Conservation (phyloP, 148 eudicot genomes). For the Persicaria maculosa region DNA sequence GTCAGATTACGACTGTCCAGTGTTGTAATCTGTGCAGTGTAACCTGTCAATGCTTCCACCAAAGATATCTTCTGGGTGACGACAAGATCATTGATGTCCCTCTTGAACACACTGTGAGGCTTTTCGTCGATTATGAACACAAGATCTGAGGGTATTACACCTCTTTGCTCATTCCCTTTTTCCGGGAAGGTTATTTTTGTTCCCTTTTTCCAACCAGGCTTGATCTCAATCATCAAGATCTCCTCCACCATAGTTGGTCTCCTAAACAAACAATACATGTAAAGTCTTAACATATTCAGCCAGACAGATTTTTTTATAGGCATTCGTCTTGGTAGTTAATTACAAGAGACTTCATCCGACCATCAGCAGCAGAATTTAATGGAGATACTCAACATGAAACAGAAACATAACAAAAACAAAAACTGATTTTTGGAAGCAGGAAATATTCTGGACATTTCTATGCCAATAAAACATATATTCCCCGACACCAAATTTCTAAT, state of each 20-base stretch:
- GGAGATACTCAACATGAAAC: neutral
- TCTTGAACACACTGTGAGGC: conserved; percentile 54
- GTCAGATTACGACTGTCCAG: conserved; percentile 56
- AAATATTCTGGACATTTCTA: neutral
- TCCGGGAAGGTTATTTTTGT: conserved; percentile 76
- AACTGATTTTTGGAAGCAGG: neutral
- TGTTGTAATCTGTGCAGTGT: conserved; percentile 55
- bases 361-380: neutral
- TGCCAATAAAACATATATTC: neutral
- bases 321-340: neutral
- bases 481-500: neutral
- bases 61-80: conserved; percentile 59
- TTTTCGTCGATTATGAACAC: conserved; percentile 74
- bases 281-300: neutral
- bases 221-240: conserved; percentile 62
- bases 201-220: conserved; percentile 81
- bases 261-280: conserved; percentile 25
- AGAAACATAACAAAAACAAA: neutral
- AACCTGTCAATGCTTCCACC: conserved; percentile 63
- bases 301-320: neutral
- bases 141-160: conserved; percentile 63
- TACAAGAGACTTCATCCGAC: neutral
- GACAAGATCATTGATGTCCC: conserved; percentile 62
- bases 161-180: conserved; percentile 60
- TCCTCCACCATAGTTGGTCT: conserved; percentile 59